Conservation (phyloP, 257 asterid genomes). For the Solanum infundibuliforme region DNA sequence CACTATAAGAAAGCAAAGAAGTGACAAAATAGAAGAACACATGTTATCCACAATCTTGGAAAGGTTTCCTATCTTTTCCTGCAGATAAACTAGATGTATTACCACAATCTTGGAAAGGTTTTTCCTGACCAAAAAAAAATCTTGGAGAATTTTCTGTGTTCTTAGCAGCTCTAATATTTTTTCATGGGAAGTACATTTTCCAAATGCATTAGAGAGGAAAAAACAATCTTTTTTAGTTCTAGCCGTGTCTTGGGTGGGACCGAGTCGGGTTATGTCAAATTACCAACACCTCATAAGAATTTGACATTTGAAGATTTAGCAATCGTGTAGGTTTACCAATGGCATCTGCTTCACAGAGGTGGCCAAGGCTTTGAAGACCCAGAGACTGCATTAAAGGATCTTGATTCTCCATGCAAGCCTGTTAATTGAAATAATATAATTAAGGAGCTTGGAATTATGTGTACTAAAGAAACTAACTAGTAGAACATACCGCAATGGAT, state of each 20-base stretch:
- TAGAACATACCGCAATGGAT: constrained; percentile 70
- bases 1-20: neutral
- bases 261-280: neutral
- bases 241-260: neutral
- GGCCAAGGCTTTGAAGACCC: constrained; percentile 84
- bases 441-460: constrained; percentile 15
- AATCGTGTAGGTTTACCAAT: constrained; percentile 43
- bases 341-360: constrained; percentile 96
- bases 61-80: neutral
- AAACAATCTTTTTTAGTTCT: neutral
- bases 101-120: neutral
- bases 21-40: neutral
- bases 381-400: constrained; percentile 76
- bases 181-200: neutral
- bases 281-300: neutral
- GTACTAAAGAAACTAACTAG: constrained; percentile 14
- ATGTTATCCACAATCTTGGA: neutral
- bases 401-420: constrained; percentile 79
- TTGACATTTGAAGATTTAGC: neutral
- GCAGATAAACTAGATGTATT: neutral
- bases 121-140: neutral
- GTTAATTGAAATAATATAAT: constrained; percentile 19
- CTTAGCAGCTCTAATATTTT: neutral
- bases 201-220: neutral
- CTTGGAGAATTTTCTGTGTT: neutral